Percentiles rank a stretch among this genome's conserved stretches.
Evolutionary conservation across 2,329 filamentous ascomycete species (phyloP).

Genomic region (Xylariaceae sp.): DNA sequence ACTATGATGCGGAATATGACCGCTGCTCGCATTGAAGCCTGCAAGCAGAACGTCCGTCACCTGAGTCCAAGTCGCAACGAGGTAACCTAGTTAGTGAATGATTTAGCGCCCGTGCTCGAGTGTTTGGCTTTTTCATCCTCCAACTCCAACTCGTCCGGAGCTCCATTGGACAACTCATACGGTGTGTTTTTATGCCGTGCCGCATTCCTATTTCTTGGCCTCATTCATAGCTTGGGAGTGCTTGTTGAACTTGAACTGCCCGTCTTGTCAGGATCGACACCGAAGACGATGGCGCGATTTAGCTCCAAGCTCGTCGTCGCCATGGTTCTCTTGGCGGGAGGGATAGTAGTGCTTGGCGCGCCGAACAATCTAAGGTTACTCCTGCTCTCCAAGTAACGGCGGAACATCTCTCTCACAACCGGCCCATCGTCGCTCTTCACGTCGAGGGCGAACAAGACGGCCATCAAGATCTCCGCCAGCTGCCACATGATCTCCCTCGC

Average conservation of each 20-base stretch:
- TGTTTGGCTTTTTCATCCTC: too few species aligned
- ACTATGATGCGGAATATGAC: too few species aligned
- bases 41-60: too few species aligned
- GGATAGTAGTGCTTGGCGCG: too few species aligned
- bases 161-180: too few species aligned
- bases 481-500: constrained; percentile 41
- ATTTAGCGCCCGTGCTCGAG: too few species aligned
- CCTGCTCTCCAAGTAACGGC: constrained; percentile 34
- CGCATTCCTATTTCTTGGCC: background rate
- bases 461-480: constrained; percentile 40
- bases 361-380: constrained; percentile 14
- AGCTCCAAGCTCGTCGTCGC: constrained; percentile 11
- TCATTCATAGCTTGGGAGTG: constrained; percentile 6
- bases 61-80: too few species aligned
- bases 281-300: constrained; percentile 13
- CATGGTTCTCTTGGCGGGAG: background rate
- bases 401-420: constrained; percentile 36
- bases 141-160: too few species aligned
- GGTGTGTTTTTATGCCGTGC: background rate
- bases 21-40: too few species aligned
- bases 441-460: constrained; percentile 39
- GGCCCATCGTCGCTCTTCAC: constrained; percentile 32
- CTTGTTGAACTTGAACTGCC: too few species aligned
- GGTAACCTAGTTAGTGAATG: too few species aligned
- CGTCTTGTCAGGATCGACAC: background rate